Conservation (phyloP, 371 early-diverging fungal species). For the Syncephalastrum racemosum region DNA sequence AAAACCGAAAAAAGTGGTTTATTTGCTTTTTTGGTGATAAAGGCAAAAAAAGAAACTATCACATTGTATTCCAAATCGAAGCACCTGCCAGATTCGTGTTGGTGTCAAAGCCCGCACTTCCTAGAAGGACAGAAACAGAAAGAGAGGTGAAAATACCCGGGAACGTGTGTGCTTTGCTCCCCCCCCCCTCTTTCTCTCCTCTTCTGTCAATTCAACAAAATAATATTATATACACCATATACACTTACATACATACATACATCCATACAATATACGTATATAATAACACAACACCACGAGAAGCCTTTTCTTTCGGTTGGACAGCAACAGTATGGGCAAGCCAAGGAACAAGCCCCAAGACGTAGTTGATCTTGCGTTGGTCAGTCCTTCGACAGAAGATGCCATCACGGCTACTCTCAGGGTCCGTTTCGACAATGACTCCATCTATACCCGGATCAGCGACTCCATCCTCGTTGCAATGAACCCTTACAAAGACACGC, state of each 20-base stretch:
- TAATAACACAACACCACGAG: not conserved
- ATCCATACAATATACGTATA: too few relatives aligned
- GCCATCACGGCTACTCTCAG: slow-evolving; percentile 50
- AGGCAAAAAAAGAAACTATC: too few relatives aligned
- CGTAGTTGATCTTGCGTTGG: slow-evolving; percentile 26
- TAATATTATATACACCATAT: slow-evolving; percentile 1
- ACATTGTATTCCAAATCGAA: too few relatives aligned
- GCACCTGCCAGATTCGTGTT: too few relatives aligned
- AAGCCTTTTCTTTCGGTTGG: slow-evolving; percentile 7
- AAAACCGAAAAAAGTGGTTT: not conserved
- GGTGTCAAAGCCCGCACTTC: too few relatives aligned
- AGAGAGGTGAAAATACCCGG: too few relatives aligned
- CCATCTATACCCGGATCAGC: slow-evolving; percentile 66
- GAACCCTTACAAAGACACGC: slow-evolving; percentile 51
- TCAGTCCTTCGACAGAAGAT: slow-evolving; percentile 33
- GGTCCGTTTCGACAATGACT: slow-evolving; percentile 53
- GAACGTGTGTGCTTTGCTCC: slow-evolving; percentile 3
- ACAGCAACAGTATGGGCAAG: slow-evolving; percentile 18
- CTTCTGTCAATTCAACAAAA: not conserved
- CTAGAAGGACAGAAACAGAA: too few relatives aligned
- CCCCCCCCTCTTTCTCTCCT: slow-evolving; percentile 10
- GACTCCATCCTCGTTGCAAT: slow-evolving; percentile 48
- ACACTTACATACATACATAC: slow-evolving; percentile 5
- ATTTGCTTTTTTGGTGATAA: not conserved
- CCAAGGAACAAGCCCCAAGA: slow-evolving; percentile 23